Conservation (phyloP, 164 flowering plant species). For the Dillenia suffruticosa region DNA sequence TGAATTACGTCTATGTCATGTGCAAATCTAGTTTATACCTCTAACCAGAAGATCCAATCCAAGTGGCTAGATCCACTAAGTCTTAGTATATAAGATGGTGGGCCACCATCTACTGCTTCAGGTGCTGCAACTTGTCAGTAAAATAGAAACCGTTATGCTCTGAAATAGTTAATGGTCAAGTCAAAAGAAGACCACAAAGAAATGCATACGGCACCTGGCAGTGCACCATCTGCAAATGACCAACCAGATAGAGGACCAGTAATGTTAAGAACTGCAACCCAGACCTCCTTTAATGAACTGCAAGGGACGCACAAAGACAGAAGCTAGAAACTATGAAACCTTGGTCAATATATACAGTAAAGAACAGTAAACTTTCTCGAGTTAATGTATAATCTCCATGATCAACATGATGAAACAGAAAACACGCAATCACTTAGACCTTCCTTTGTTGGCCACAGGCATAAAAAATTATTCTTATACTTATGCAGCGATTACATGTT, state of each 20-base stretch:
- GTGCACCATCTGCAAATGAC: constrained; percentile 74
- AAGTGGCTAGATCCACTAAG: constrained; percentile 68
- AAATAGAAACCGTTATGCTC: not conserved
- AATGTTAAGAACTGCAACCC: constrained; percentile 92
- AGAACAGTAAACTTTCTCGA: too few species aligned
- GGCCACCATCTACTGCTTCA: constrained; percentile 54
- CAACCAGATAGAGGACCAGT: constrained; percentile 91
- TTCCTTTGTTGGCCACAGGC: too few species aligned
- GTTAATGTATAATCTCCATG: too few species aligned
- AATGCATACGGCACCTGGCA: constrained; percentile 54
- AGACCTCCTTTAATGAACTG: constrained; percentile 88
- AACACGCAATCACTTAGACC: too few species aligned
- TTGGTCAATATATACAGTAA: too few species aligned
- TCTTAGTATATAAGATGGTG: constrained; percentile 79
- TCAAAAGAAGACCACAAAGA: not conserved
- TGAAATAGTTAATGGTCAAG: not conserved
- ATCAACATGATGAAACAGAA: too few species aligned
- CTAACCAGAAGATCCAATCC: constrained; percentile 95
- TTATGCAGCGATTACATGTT: too few species aligned
- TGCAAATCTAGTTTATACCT: constrained; percentile 40
- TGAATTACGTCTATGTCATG: too few species aligned
- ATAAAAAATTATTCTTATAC: too few species aligned
- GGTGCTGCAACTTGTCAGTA: constrained; percentile 52
- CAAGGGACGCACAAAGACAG: constrained; percentile 15
- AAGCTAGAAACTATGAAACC: not conserved